Evolutionary conservation across 208 protist genomes (phyloP).

Genomic region (Wallacemonas sp.): DNA sequence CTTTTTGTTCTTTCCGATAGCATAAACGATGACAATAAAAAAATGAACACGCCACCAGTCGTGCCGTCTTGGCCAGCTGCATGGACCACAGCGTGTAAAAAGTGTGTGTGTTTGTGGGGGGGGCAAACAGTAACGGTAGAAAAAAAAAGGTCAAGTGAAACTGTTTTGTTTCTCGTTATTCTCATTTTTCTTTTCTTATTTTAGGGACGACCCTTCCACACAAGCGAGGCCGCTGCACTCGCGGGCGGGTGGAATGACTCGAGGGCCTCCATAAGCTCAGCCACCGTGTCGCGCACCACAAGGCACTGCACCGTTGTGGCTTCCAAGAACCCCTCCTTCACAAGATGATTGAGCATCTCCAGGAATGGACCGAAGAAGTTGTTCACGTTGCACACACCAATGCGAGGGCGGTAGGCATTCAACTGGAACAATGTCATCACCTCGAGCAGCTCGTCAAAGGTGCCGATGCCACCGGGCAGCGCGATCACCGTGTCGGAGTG

Average conservation of each 20-base stretch:
- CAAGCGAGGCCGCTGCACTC: slow-evolving; percentile 27
- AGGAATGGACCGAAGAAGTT: slow-evolving; percentile 76
- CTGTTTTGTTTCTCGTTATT: slow-evolving; percentile 4
- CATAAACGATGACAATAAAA: no score
- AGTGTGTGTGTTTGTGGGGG: no score
- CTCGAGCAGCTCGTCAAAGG: slow-evolving; percentile 86
- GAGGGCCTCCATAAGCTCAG: slow-evolving; percentile 54
- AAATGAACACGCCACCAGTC: no score
- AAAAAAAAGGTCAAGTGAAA: no score
- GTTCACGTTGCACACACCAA: slow-evolving; percentile 72
- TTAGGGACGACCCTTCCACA: slow-evolving; percentile 57
- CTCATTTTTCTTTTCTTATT: slow-evolving; percentile 10
- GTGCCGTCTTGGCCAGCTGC: no score
- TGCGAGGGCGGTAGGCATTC: slow-evolving; percentile 67
- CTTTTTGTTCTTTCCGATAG: no score
- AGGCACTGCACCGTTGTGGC: slow-evolving; percentile 32
- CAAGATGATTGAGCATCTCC: slow-evolving; percentile 49
- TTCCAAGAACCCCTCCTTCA: slow-evolving; percentile 70
- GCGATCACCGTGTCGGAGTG: slow-evolving; percentile 65
- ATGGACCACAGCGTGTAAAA: no score
- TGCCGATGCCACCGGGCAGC: slow-evolving; percentile 79
- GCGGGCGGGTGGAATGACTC: slow-evolving; percentile 33
- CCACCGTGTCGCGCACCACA: slow-evolving; percentile 45
- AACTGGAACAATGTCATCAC: slow-evolving; percentile 83
- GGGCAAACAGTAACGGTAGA: no score